A percentile compares a stretch with the other conserved stretches of the same genome.
These are phyloP conservation scores for Coniochaeta hoffmannii DNA, from an alignment of 2,329 filamentous ascomycete genomes.

Conservation along the genomic window DNA sequence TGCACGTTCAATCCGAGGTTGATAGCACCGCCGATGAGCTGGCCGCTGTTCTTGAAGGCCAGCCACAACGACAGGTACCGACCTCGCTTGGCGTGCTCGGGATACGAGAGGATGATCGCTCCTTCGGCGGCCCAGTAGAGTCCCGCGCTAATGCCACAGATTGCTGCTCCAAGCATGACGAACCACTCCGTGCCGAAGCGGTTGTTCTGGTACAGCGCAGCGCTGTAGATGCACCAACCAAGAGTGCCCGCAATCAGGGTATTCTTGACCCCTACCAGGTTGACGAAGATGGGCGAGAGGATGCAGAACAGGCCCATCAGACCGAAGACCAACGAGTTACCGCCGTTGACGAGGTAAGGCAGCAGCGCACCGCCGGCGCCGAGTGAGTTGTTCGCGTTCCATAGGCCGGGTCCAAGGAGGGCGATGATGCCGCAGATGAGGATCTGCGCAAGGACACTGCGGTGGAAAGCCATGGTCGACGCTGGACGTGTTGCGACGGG, in stretches of 20 bases:
- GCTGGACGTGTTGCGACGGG: too few relatives aligned
- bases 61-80: constrained; percentile 65
- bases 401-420: constrained; percentile 63
- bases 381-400: constrained; percentile 66
- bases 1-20: constrained; percentile 11
- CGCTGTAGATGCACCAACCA: constrained; percentile 64
- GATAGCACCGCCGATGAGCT: constrained; percentile 12
- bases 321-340: constrained; percentile 64
- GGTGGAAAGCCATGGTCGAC: too few relatives aligned
- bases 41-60: constrained; percentile 31
- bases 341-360: constrained; percentile 61
- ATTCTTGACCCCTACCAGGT: constrained; percentile 2
- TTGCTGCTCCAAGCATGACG: constrained; percentile 57
- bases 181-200: constrained; percentile 63
- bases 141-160: constrained; percentile 65
- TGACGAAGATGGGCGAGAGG: constrained; percentile 25
- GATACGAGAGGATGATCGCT: constrained; percentile 65
- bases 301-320: constrained; percentile 37
- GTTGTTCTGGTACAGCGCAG: constrained; percentile 66
- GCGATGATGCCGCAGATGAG: constrained; percentile 65
- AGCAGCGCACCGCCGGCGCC: constrained; percentile 60
- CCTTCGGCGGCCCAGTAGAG: constrained; percentile 72
- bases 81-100: constrained; percentile 60
- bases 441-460: too few relatives aligned
- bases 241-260: constrained; percentile 20